phyloP scores from a whole-genome alignment of 2,329 filamentous ascomycete species.

The Aspergillus brunneoviolaceus region DNA sequence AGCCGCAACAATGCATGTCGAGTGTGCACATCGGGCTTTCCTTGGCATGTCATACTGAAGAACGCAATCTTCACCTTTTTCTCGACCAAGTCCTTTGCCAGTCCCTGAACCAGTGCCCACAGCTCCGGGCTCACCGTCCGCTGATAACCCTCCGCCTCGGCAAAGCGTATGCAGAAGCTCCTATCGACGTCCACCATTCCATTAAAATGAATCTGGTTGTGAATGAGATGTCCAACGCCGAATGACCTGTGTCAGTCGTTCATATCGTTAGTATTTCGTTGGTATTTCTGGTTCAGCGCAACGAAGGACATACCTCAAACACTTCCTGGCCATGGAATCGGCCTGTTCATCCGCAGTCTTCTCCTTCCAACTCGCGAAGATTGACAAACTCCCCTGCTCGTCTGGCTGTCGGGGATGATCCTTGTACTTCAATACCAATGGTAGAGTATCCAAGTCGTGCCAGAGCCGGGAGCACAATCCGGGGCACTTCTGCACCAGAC shows the following conservation, averaged over 20 bases:
- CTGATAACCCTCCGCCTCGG: conserved; percentile 56
- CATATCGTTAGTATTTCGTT: background rate
- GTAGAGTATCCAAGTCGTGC: conserved; percentile 71
- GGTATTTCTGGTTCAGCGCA: too few species aligned
- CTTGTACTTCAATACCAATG: conserved; percentile 55
- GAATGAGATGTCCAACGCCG: conserved; percentile 66
- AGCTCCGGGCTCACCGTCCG: conserved; percentile 58
- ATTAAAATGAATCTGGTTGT: conserved; percentile 61
- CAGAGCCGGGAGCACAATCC: conserved; percentile 67
- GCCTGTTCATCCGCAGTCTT: conserved; percentile 72
- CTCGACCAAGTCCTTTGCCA: conserved; percentile 59
- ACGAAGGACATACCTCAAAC: conserved; percentile 55
- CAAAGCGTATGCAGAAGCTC: conserved; percentile 59
- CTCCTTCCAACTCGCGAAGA: conserved; percentile 43
- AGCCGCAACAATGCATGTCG: conserved; percentile 71
- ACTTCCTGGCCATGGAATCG: conserved; percentile 74
- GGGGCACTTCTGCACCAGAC: conserved; percentile 60
- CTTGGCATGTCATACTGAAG: conserved; percentile 74
- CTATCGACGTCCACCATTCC: conserved; percentile 68
- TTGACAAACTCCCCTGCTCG: conserved; percentile 21
- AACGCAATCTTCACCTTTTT: conserved; percentile 68
- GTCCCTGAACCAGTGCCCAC: conserved; percentile 63
- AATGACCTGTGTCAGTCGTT: conserved; percentile 54
- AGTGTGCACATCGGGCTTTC: conserved; percentile 74
- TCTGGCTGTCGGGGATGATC: background rate